Evolutionary conservation across 2,329 filamentous ascomycete genomes (phyloP), one percentile per base, ranked within the genome.

Genomic region (Scedosporium boydii): DNA sequence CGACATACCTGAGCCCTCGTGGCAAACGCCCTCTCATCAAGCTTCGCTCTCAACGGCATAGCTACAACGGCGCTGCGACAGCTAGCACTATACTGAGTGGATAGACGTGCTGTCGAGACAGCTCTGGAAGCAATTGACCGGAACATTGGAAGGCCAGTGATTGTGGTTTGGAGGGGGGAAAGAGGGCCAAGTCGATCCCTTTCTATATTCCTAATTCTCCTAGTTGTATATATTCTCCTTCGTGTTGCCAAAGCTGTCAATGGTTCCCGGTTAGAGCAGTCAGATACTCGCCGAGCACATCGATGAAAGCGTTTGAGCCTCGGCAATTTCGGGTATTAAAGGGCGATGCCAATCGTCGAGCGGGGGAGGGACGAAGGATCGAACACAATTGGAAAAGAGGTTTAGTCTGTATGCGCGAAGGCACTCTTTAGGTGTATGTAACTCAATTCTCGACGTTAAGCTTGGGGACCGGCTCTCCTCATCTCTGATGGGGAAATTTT

Each of bases 41-140:
- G 81, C 75, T 89, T 93, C 65, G 89, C 89, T 79, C 86, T 87
- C 67, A 96, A 82, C 73, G 91, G 91, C 91, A 96, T 96, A 65
- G 74, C 74, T 71, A 58, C 44, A 42, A 51, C 16, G 26, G 58
- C 41, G 16, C 77, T 70, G 67, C 70, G 73, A 66, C 70, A 73
- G 73, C 72, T 72, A 67, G 74, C 77, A 72, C 76, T 73, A 65
- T 74, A 71, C 69, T 71, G 75, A 68, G 74, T 70, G 68, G 77
- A 71, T 72, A 76, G 70, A 69, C 75, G 74, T 67, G 78, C 79
- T 69, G 79, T 79, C 67, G 77, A 73, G 70, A 79, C 80, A 75
- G 82, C 82, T 73, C 84, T 80, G 69, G 75, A 71, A 69, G 77
- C 75, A 67, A 86, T 72, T 63, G 79, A 74, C 73, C 78, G 77